Evolutionary conservation across 2,329 filamentous ascomycete species (phyloP).

Genomic region (Fusarium sp.): DNA sequence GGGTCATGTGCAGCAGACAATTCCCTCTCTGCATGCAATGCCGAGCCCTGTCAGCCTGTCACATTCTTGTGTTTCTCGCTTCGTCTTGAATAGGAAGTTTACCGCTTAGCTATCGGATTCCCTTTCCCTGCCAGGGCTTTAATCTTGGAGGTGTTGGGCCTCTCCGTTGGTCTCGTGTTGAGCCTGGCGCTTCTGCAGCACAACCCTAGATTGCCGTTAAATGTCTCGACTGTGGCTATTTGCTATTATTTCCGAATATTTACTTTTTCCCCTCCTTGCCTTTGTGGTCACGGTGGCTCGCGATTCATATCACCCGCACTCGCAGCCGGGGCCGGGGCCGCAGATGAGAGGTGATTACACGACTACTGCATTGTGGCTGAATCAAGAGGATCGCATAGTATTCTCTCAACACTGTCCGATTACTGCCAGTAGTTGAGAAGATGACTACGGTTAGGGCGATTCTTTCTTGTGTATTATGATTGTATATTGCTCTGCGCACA

Average conservation of each 20-base stretch:
- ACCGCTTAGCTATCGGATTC: background rate
- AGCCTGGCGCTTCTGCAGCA: background rate
- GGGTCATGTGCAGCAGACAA: constrained; percentile 33
- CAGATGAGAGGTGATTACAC: constrained; percentile 29
- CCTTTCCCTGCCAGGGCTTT: background rate
- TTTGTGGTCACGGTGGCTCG: constrained; percentile 6
- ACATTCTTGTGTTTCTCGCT: constrained; percentile 7
- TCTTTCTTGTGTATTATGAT: constrained; percentile 1
- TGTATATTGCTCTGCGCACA: background rate
- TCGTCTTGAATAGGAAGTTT: constrained; percentile 5
- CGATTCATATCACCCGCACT: constrained; percentile 17
- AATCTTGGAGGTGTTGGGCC: constrained; percentile 10
- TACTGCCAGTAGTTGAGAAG: background rate
- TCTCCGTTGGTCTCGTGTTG: constrained; percentile 3
- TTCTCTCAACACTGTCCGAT: constrained; percentile 10
- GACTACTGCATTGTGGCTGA: constrained; percentile 9
- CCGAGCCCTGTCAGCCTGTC: constrained; percentile 12
- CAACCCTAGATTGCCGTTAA: background rate
- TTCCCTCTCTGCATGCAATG: constrained; percentile 12
- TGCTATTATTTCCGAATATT: background rate
- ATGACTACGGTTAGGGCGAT: background rate
- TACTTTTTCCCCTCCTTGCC: background rate
- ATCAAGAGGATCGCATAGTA: constrained; percentile 1
- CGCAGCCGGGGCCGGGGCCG: background rate
- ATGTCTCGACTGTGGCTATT: background rate